Conservation (phyloP, 768 basidiomycete species). For the Agrocybe pediades region DNA sequence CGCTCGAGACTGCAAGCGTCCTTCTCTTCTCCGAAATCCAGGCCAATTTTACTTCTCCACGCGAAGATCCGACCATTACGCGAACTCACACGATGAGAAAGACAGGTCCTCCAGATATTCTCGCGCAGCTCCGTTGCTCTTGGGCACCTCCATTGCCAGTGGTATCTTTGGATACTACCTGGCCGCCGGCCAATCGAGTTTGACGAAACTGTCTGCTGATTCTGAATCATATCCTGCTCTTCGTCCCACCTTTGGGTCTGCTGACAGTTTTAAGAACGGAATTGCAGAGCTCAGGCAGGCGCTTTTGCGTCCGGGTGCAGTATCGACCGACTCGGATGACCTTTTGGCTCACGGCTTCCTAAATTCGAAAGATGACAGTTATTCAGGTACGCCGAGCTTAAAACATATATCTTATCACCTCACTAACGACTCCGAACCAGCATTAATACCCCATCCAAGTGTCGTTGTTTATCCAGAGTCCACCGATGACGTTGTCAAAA, state of each 20-base stretch:
- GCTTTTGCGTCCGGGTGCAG: slow-evolving; percentile 8
- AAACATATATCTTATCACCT: background rate
- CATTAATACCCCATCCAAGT: slow-evolving; percentile 36
- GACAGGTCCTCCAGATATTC: background rate
- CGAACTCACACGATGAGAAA: slow-evolving; percentile 6
- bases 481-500: slow-evolving; percentile 81
- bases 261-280: slow-evolving; percentile 1
- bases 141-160: slow-evolving; percentile 1
- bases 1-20: background rate
- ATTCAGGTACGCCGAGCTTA: slow-evolving; percentile 41
- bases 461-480: slow-evolving; percentile 65
- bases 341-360: slow-evolving; percentile 53
- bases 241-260: slow-evolving; percentile 5
- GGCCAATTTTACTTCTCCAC: background rate
- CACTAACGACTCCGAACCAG: background rate
- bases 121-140: slow-evolving; percentile 1
- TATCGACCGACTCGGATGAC: slow-evolving; percentile 54
- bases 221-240: background rate
- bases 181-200: background rate
- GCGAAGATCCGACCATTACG: slow-evolving; percentile 1
- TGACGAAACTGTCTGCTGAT: background rate
- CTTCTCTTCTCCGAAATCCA: background rate
- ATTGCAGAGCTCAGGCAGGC: background rate
- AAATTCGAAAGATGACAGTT: slow-evolving; percentile 47
- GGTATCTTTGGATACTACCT: slow-evolving; percentile 3